Percentiles rank a stretch among this genome's conserved stretches.
Conservation (phyloP, 2,329 filamentous ascomycete species). For the Raffaelea deltoideospora region DNA sequence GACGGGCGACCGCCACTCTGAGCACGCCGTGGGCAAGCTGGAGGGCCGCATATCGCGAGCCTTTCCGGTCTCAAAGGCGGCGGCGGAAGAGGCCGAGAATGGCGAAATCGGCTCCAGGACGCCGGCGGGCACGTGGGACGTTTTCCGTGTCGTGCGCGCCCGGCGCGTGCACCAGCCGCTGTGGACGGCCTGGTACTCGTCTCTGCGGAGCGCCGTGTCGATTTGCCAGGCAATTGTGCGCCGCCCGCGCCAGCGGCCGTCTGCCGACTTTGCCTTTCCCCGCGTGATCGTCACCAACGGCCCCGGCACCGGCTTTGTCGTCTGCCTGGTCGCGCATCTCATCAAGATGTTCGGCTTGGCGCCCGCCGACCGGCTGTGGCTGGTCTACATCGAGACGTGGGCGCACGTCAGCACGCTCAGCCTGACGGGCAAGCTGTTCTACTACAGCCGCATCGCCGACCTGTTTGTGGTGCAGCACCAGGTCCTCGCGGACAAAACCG, state of each 20-base stretch:
- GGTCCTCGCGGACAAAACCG: slow-evolving; percentile 35
- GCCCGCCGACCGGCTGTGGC: slow-evolving; percentile 44
- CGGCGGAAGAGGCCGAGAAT: not conserved
- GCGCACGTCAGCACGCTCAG: slow-evolving; percentile 72
- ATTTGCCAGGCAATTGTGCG: slow-evolving; percentile 17
- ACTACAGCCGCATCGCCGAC: slow-evolving; percentile 50
- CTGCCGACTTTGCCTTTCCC: slow-evolving; percentile 33
- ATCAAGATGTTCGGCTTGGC: slow-evolving; percentile 30
- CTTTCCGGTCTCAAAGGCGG: slow-evolving; percentile 12
- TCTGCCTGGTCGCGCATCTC: slow-evolving; percentile 36
- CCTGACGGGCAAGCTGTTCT: slow-evolving; percentile 65
- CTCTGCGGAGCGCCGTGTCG: slow-evolving; percentile 41
- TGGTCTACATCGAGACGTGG: slow-evolving; percentile 86
- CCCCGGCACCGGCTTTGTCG: slow-evolving; percentile 71
- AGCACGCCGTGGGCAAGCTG: slow-evolving; percentile 47
- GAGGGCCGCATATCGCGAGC: slow-evolving; percentile 30
- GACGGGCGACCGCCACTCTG: slow-evolving; percentile 60
- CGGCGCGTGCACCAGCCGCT: slow-evolving; percentile 70
- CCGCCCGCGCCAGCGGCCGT: slow-evolving; percentile 10
- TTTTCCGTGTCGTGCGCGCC: slow-evolving; percentile 59
- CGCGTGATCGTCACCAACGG: slow-evolving; percentile 77
- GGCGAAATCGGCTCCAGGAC: too few species aligned
- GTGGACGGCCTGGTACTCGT: slow-evolving; percentile 54
- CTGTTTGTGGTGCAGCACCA: slow-evolving; percentile 73
- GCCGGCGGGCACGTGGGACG: slow-evolving; percentile 38